A percentile compares a stretch with the other conserved stretches of the same genome.
phyloP scores from a whole-genome alignment of 768 basidiomycete species.

The Ramaria sp. region DNA sequence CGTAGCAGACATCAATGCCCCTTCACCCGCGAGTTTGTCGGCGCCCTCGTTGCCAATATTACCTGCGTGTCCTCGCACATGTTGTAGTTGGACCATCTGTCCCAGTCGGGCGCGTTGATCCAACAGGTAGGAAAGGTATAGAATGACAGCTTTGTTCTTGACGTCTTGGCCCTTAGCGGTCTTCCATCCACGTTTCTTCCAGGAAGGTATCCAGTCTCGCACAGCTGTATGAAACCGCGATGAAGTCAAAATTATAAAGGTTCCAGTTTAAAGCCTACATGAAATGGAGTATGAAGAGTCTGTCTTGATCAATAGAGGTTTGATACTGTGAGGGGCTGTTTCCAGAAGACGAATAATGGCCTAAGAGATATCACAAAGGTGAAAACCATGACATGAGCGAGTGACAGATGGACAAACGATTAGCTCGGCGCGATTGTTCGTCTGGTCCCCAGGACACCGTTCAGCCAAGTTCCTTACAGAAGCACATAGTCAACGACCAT shows the following conservation, averaged over 20 bases:
- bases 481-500: neutral
- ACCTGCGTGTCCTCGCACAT: slow-evolving; percentile 76
- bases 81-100: slow-evolving; percentile 49
- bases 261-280: slow-evolving; percentile 33
- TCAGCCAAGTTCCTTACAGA: slow-evolving; percentile 64
- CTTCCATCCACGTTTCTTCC: slow-evolving; percentile 46
- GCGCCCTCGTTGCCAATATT: slow-evolving; percentile 80
- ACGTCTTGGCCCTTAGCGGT: slow-evolving; percentile 42
- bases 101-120: slow-evolving; percentile 38
- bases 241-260: neutral
- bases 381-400: neutral
- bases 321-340: slow-evolving; percentile 44
- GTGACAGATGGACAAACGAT: slow-evolving; percentile 39
- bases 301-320: slow-evolving; percentile 62
- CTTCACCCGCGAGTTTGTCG: slow-evolving; percentile 59
- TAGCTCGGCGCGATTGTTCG: slow-evolving; percentile 84
- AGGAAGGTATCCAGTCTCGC: slow-evolving; percentile 54
- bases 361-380: slow-evolving; percentile 26
- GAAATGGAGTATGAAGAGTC: slow-evolving; percentile 80
- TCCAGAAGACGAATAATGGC: slow-evolving; percentile 80
- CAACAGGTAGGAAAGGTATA: slow-evolving; percentile 56
- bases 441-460: slow-evolving; percentile 72
- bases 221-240: slow-evolving; percentile 39
- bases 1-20: slow-evolving; percentile 29
- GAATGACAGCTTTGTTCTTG: slow-evolving; percentile 64